Evolutionary conservation across 2,329 filamentous ascomycete species (phyloP), one percentile per base, ranked within the genome.

Genomic region (Bipolaris victoriae): DNA sequence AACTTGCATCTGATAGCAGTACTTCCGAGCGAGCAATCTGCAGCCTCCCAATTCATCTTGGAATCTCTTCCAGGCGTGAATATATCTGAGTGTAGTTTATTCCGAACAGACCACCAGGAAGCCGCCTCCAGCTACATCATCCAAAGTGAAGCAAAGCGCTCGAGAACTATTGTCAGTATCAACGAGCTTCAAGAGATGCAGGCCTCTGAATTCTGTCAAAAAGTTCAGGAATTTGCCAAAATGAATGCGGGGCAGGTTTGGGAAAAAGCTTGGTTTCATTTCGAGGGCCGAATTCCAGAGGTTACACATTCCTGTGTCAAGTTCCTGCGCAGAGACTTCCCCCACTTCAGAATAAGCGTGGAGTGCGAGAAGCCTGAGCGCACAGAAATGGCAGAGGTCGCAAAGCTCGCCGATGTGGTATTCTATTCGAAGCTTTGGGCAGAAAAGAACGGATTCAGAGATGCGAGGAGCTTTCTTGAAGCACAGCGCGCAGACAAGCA

Each of bases 401-500:
- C 87, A 24, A 78, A 79, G 36, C 80, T 83, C 64, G 88, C 88
- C 22, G 86, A 91, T 68, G 82, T 90, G 16, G 84, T 91, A n/a
- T 90, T 91, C 72, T 91, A 88, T 76, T 90, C 89, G 11, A 84
- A 83, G 66, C 81, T 80, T 49, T 92, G 89, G 89, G 89, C 89
- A 57, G 83, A 88, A 49, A 81, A 57, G 48, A 49, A 60, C 33
- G 62, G 58, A 1, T 63, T 46, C 26, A 10, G 1, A 0, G 48
- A 62, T 43, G 50, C 67, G 7, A 47, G 15, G 7, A 7, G 31
- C 1, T 71, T 69, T 40, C 77, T 89, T 62, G 43, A 63, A 11
- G 44, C 56, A 1, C 65, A 68, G 45, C 7, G 62, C 7, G 7
- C 22, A 2, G 7, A 31, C n/a, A 72, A 70, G 22, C 72, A 70